phyloP scores from a whole-genome alignment of 2,329 filamentous ascomycete species.

The Microsporum canis region DNA sequence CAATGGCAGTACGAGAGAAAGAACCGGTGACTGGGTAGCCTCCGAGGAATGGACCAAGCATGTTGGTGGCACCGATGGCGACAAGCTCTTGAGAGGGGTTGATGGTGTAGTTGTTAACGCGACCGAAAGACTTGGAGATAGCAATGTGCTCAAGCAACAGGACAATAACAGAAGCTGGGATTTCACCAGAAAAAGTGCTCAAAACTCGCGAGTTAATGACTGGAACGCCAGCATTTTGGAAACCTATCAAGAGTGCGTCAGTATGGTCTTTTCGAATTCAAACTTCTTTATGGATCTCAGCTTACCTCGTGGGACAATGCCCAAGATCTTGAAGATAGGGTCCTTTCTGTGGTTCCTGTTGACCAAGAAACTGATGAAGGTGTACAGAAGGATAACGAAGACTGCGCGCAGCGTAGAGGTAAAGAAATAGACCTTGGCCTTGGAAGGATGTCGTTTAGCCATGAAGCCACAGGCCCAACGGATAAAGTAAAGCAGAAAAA shows the following conservation, averaged over 20 bases:
- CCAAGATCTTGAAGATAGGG: constrained; percentile 63
- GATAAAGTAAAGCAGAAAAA: constrained; percentile 65
- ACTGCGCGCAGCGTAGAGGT: constrained; percentile 78
- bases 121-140: constrained; percentile 91
- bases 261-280: constrained; percentile 8
- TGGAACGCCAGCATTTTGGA: constrained; percentile 67
- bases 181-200: constrained; percentile 54
- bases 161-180: constrained; percentile 86
- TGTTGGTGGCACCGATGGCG: constrained; percentile 80
- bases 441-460: constrained; percentile 57
- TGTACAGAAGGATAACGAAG: constrained; percentile 86
- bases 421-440: constrained; percentile 75
- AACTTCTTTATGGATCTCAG: not conserved
- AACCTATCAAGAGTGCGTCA: constrained; percentile 41
- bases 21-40: constrained; percentile 89
- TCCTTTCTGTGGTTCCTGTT: constrained; percentile 57
- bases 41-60: constrained; percentile 83
- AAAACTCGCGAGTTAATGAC: constrained; percentile 56
- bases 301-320: constrained; percentile 62
- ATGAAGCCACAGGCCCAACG: constrained; percentile 52
- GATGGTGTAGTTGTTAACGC: constrained; percentile 92
- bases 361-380: constrained; percentile 74
- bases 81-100: constrained; percentile 93
- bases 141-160: constrained; percentile 93
- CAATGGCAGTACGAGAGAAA: constrained; percentile 92